Conservation (phyloP, 2,329 filamentous ascomycete genomes). For the Ascochyta lentis region DNA sequence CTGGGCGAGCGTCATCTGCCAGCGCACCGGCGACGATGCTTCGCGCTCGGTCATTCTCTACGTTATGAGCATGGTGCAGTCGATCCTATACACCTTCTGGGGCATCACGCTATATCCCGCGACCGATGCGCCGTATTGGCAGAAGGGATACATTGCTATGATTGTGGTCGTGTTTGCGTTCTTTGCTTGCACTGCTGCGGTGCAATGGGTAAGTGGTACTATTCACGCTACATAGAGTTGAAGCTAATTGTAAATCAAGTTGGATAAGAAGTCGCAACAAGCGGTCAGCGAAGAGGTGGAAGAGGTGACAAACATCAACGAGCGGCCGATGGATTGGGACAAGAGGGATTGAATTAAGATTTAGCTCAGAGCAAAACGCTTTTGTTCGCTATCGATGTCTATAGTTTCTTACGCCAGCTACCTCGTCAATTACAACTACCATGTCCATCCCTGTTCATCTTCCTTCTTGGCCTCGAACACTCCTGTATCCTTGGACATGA, state of each 20-base stretch:
- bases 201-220: conserved; percentile 30
- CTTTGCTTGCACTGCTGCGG: conserved; percentile 30
- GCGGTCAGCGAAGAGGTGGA: conserved; percentile 3
- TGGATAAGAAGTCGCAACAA: conserved; percentile 17
- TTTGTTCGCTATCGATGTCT: background rate
- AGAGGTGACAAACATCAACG: background rate
- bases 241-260: conserved; percentile 2
- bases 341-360: conserved; percentile 3
- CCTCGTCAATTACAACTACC: background rate
- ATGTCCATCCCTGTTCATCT: conserved; percentile 16
- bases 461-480: conserved; percentile 14
- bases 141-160: conserved; percentile 49
- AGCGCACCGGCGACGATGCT: conserved; percentile 52
- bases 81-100: conserved; percentile 55
- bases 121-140: conserved; percentile 54
- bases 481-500: conserved; percentile 39
- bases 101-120: conserved; percentile 54
- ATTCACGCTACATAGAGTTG: no score
- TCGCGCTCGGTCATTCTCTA: conserved; percentile 50
- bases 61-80: conserved; percentile 51
- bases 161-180: conserved; percentile 40
- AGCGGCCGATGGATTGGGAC: background rate
- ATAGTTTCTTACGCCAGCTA: background rate
- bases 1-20: conserved; percentile 51
- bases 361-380: background rate